Conservation (phyloP, 768 basidiomycete species). For the Pleurotus salmoneostramineus region DNA sequence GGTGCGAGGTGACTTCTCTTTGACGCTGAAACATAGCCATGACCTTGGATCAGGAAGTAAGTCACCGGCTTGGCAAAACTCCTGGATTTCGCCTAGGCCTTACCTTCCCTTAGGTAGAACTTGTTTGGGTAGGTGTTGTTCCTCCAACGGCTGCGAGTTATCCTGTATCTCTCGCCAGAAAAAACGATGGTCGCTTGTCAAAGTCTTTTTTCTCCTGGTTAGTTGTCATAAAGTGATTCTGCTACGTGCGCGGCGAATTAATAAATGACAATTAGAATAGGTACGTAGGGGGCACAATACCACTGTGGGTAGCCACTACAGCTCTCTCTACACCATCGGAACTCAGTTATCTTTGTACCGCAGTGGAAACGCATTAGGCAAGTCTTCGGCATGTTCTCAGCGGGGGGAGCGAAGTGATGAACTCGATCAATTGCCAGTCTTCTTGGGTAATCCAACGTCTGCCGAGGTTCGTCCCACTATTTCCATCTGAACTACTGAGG, state of each 20-base stretch:
- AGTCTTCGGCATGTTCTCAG: not conserved
- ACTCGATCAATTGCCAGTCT: not conserved
- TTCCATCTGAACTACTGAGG: not conserved
- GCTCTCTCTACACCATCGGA: not conserved
- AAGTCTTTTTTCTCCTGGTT: not conserved
- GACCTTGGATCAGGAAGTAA: constrained; percentile 3
- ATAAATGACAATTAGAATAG: not conserved
- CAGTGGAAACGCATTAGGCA: constrained; percentile 7
- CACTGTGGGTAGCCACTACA: not conserved
- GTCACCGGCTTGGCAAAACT: not conserved
- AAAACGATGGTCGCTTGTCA: constrained; percentile 1
- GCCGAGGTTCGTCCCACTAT: not conserved
- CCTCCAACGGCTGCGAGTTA: not conserved
- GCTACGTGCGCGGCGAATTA: too few relatives aligned
- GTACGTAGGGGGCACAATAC: not conserved
- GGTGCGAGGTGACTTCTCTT: not conserved
- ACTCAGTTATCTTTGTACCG: not conserved
- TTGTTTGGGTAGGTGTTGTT: not conserved
- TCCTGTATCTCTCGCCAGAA: not conserved
- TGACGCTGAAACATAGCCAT: not conserved
- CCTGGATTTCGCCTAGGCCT: not conserved
- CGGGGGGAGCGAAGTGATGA: not conserved
- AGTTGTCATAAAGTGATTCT: not conserved
- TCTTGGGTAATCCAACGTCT: constrained; percentile 2
- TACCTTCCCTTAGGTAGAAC: not conserved